Conservation (phyloP, 257 asterid species). For the Solanum piurae region DNA sequence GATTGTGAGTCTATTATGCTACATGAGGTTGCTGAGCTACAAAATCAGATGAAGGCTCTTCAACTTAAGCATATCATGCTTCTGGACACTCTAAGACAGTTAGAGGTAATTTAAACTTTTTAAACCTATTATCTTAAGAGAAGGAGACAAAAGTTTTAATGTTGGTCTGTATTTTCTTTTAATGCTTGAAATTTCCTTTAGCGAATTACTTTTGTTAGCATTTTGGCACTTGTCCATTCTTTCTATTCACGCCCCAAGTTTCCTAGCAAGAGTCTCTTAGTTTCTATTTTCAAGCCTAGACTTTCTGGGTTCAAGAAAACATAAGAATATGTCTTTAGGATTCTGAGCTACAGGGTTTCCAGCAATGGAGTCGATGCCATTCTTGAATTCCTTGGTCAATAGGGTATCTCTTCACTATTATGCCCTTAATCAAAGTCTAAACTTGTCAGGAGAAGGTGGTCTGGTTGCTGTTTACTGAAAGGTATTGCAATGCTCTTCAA, state of each 20-base stretch:
- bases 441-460: not conserved
- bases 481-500: not conserved
- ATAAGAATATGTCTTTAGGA: not conserved
- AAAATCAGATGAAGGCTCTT: constrained; percentile 67
- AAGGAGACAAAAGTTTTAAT: not conserved
- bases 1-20: constrained; percentile 86
- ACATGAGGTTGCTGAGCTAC: constrained; percentile 70
- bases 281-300: not conserved
- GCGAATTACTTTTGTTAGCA: not conserved
- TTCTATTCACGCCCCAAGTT: not conserved
- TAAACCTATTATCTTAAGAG: not conserved
- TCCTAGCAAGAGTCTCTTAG: not conserved
- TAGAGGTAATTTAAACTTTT: constrained; percentile 47
- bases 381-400: not conserved
- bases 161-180: not conserved
- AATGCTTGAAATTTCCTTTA: not conserved
- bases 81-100: constrained; percentile 78
- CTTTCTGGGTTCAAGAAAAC: not conserved
- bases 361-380: not conserved
- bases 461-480: not conserved
- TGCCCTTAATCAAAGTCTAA: not conserved
- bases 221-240: not conserved
- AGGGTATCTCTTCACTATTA: not conserved
- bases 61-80: constrained; percentile 80
- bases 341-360: not conserved